Base-by-base conservation (phyloP, 1,284 basidiomycete genomes). In the Rhodotorula glutinis region DNA sequence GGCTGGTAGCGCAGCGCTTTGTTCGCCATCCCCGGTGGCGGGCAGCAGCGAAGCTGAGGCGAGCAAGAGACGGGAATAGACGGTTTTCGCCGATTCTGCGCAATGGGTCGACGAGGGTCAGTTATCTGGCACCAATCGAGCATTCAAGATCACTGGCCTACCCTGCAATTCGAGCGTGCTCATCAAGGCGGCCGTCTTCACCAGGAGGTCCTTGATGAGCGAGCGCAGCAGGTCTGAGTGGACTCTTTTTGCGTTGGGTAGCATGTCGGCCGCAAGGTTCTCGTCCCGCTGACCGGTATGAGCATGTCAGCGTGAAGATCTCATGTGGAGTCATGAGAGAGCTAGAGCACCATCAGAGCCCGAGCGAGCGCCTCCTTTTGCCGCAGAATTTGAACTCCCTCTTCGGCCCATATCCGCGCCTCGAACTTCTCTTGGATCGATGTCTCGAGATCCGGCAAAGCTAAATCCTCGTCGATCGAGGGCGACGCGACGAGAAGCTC, bases 51-150 rank as follows among this genome's bases (percentile, higher is more conserved):
- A 59, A 0, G 63, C 56, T 4, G 66, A 65, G 14, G 69, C 62
- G 59, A 70, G 66, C 29, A 64, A 60, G 10, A 70, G 49, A 30
- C 62, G 69, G 3, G 62, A 59, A 21, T 53, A 44, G 29, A 8
- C 56, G 33, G 27, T 53, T 33, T 25, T 60, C 47, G 33, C 47
- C 1, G n/a, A 62, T 66, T 47, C 54, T 21, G 46, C 3, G 21
- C 9, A 21, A 29, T 1, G 8, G 1, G 51, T 52, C 9, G 47
- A 44, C 23, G 38, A 30, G n/a, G 3, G 21, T 27, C 25, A 21
- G 27, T 9, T 3, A 19, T 8, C 4, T 1, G 25, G 23, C 9
- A 21, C 9, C 25, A 14, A 11, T 13, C 13, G 2, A 38, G 11
- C 10, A 7, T 3, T 40, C 11, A 21, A 38, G 13, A 19, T n/a